Evolutionary conservation across 495 filamentous ascomycete genomes (phyloP), one percentile per base, ranked within the genome.

Genomic region (Glutinoglossum americanum): DNA sequence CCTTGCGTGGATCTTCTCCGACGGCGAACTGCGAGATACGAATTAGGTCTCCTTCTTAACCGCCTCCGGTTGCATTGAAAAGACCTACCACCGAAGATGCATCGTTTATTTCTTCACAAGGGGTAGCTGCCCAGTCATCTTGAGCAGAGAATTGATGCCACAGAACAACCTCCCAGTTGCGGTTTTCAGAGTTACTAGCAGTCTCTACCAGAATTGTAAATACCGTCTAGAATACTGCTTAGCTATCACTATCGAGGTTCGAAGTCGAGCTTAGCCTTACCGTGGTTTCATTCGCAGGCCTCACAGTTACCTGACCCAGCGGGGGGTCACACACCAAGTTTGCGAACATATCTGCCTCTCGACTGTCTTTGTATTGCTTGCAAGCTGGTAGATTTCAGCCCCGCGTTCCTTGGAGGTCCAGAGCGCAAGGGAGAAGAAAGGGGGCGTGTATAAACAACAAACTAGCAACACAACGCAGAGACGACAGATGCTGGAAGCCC

Each of bases 141-240:
- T 66, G 67, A 19, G 30, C 30, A 28, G 61, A 60, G 53, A 78
- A 74, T 27, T 84, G 83, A 63, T 89, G 79, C 87, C 87, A 94
- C 0, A 94, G 70, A 33, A 81, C 74, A 6, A 84, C 75, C 64
- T 92, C 76, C 83, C 84, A 93, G 25, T 15, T 15, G 49, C 19
- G 7, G 17, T 53, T 30, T 17, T 25, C 17, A 8, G 49, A n/a
- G 15, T 3, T 1, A 17, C 7, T 30, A 5, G 21, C 49, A 53
- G 49, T 53, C 28, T 53, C 49, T 19, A 53, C 21, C 17, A 53
- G 28, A 53, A 53, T 25, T 21, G 49, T 53, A 21, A 53, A 53
- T 53, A 17, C 15, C 11, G 28, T 32, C 49, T 53, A 21, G 7
- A 25, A n/a, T n/a, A n/a, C 26, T 21, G 5, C 17, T 45, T 10